Evolutionary conservation across 1,284 basidiomycete species (phyloP).

Genomic region (Pholiota adiposa): DNA sequence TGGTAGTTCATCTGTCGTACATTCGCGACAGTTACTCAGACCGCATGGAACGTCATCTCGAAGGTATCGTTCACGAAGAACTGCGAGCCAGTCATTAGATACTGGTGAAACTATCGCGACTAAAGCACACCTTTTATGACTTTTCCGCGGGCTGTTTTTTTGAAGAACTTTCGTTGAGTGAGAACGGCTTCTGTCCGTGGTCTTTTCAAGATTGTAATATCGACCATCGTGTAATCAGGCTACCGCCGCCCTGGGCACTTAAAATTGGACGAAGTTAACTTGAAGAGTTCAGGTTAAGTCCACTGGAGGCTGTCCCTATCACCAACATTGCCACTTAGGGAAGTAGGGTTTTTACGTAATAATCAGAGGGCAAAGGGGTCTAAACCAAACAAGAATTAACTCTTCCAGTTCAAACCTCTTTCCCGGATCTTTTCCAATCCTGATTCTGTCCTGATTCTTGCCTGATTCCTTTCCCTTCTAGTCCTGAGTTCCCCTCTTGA

Average conservation of each 20-base stretch:
- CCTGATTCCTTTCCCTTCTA: too few species aligned
- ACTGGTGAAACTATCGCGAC: neutral
- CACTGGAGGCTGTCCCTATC: too few species aligned
- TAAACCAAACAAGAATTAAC: too few species aligned
- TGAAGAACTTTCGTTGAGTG: slow-evolving; percentile 89
- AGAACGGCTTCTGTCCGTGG: slow-evolving; percentile 73
- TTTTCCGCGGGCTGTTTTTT: slow-evolving; percentile 94
- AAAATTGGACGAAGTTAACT: neutral
- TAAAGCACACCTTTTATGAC: slow-evolving; percentile 79
- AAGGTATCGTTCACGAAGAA: slow-evolving; percentile 94
- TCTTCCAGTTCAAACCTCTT: too few species aligned
- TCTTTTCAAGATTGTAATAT: slow-evolving; percentile 82
- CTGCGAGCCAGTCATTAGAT: slow-evolving; percentile 36
- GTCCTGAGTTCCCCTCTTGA: too few species aligned
- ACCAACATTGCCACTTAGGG: too few species aligned
- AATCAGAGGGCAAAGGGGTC: too few species aligned
- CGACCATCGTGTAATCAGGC: slow-evolving; percentile 40
- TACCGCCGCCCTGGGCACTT: neutral
- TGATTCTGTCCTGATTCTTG: too few species aligned
- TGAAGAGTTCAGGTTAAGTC: too few species aligned
- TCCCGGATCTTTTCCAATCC: too few species aligned
- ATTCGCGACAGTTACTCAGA: slow-evolving; percentile 71
- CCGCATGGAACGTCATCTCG: slow-evolving; percentile 95
- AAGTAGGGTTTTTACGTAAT: too few species aligned
- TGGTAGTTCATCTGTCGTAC: slow-evolving; percentile 54